A percentile compares a stretch with the other conserved stretches of the same genome.
phyloP scores from a whole-genome alignment of 2,329 filamentous ascomycete species.

The Aureobasidium zeae region DNA sequence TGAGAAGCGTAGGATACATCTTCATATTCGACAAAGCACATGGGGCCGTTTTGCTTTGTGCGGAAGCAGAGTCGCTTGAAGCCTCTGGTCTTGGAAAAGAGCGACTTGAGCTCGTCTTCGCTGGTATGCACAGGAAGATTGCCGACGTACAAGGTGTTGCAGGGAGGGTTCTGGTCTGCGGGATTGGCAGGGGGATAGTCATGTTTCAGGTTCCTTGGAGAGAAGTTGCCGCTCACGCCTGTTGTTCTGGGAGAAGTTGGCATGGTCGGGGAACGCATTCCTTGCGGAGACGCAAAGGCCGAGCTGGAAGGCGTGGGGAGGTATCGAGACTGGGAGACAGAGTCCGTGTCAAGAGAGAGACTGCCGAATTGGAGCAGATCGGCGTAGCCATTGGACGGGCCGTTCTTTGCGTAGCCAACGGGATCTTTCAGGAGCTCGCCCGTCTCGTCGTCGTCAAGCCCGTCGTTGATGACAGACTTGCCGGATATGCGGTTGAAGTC shows the following conservation, averaged over 20 bases:
- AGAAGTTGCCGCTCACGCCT: constrained; percentile 44
- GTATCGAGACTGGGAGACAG: constrained; percentile 24
- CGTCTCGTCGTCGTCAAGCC: constrained; percentile 62
- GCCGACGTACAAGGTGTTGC: constrained; percentile 97
- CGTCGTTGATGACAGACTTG: constrained; percentile 63
- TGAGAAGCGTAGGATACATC: constrained; percentile 88
- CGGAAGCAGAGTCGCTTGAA: constrained; percentile 94
- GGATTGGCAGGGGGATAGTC: constrained; percentile 79
- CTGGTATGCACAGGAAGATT: constrained; percentile 88
- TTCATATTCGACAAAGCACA: constrained; percentile 99
- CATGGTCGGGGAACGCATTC: constrained; percentile 41
- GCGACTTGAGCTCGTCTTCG: constrained; percentile 86
- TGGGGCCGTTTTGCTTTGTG: constrained; percentile 88
- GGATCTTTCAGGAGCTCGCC: constrained; percentile 63
- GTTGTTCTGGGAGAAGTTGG: constrained; percentile 29
- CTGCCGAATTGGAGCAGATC: constrained; percentile 60
- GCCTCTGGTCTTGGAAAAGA: constrained; percentile 87
- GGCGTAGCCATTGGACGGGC: constrained; percentile 47
- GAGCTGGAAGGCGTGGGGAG: constrained; percentile 48
- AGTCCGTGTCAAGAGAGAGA: constrained; percentile 63
- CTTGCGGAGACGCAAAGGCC: constrained; percentile 42
- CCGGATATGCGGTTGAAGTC: constrained; percentile 53
- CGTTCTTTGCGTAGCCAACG: constrained; percentile 64
- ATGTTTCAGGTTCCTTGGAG: constrained; percentile 51
- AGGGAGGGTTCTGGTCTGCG: constrained; percentile 91